Percentiles rank a stretch among this genome's conserved stretches.
These are phyloP conservation scores for Plectosphaerella plurivora DNA, from an alignment of 2,329 filamentous ascomycete genomes.

Conservation along the genomic window DNA sequence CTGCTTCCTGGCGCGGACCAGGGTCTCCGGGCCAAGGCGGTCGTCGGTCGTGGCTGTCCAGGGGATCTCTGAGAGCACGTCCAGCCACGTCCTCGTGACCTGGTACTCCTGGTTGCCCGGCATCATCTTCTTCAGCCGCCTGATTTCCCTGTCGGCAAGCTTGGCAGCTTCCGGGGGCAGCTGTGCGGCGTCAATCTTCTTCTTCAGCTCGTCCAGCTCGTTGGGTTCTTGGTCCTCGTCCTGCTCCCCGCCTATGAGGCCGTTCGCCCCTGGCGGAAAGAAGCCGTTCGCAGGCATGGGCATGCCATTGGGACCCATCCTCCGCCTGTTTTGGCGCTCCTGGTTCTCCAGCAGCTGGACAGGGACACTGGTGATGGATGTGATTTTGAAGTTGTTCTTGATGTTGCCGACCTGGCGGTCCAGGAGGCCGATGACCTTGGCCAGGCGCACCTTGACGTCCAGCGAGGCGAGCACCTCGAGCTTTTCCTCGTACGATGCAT, in stretches of 20 bases:
- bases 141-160: constrained; percentile 85
- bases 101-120: constrained; percentile 95
- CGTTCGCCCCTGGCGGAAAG: constrained; percentile 14
- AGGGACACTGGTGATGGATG: constrained; percentile 65
- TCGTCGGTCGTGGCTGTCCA: constrained; percentile 86
- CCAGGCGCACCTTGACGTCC: constrained; percentile 71
- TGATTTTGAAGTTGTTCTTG: constrained; percentile 83
- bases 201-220: constrained; percentile 87
- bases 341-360: constrained; percentile 58
- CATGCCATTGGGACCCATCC: constrained; percentile 9
- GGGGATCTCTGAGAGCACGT: constrained; percentile 89
- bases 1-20: constrained; percentile 78
- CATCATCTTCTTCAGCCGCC: constrained; percentile 89
- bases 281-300: constrained; percentile 11
- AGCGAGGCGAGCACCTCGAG: constrained; percentile 79
- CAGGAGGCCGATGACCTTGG: constrained; percentile 78
- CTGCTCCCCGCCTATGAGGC: constrained; percentile 36
- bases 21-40: constrained; percentile 74
- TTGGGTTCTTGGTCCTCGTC: constrained; percentile 77
- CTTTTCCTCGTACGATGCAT: constrained; percentile 86
- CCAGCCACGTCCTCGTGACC: constrained; percentile 87
- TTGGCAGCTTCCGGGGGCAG: constrained; percentile 82
- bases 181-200: constrained; percentile 76
- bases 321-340: constrained; percentile 16
- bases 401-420: constrained; percentile 77